Evolutionary conservation across 1,139 yeast species (phyloP).

Genomic region (Nakaseomyces delphensis): DNA sequence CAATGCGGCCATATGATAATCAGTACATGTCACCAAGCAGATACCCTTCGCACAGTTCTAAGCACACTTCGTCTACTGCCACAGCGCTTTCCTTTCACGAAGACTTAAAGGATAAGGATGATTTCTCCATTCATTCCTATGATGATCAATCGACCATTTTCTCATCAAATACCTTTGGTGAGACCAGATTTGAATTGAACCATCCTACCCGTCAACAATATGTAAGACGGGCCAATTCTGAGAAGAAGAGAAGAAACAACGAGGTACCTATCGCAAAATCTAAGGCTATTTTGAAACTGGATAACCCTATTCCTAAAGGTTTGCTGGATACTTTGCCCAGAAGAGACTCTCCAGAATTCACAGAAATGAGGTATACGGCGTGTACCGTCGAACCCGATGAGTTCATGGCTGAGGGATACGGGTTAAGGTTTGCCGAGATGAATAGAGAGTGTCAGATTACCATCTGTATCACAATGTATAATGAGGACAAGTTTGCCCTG

Average conservation of each 20-base stretch:
- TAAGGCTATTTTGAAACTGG: conserved; percentile 64
- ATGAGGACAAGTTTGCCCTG: conserved; percentile 80
- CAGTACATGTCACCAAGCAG: conserved; percentile 11
- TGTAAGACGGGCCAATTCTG: conserved; percentile 45
- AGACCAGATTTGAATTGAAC: conserved; percentile 30
- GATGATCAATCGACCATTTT: conserved; percentile 29
- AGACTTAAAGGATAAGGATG: conserved; percentile 19
- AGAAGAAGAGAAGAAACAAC: conserved; percentile 52
- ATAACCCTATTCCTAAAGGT: conserved; percentile 88
- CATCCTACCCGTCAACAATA: conserved; percentile 45
- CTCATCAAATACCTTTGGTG: conserved; percentile 34
- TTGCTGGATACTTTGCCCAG: conserved; percentile 68
- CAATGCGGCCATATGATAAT: conserved; percentile 31
- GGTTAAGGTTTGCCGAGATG: conserved; percentile 71
- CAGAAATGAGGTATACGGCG: conserved; percentile 91
- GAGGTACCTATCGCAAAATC: conserved; percentile 44
- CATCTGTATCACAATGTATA: conserved; percentile 90
- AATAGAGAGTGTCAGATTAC: conserved; percentile 86
- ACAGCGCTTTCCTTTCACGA: conserved; percentile 23
- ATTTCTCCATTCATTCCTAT: conserved; percentile 20
- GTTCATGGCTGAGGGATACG: conserved; percentile 71
- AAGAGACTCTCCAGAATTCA: conserved; percentile 83
- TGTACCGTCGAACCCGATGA: conserved; percentile 86
- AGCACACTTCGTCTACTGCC: conserved; percentile 22
- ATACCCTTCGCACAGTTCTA: conserved; percentile 19